Conservation (phyloP, 805 yeast species). For the Zygotorulaspora sp. region DNA sequence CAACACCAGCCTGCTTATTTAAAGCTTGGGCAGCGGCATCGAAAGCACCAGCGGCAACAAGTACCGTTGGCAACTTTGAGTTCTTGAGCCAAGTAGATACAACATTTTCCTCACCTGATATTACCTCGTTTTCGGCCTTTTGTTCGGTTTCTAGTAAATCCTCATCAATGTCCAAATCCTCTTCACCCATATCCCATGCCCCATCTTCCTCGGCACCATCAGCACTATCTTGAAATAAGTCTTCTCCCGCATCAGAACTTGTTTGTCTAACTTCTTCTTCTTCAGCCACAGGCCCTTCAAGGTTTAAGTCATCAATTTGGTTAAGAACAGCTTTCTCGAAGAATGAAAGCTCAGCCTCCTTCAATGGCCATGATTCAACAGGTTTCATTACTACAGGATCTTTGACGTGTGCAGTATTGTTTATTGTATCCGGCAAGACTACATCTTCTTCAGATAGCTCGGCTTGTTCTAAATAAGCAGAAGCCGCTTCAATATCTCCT, state of each 20-base stretch:
- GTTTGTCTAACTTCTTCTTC: constrained; percentile 24
- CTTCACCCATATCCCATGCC: constrained; percentile 82
- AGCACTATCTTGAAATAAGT: constrained; percentile 41
- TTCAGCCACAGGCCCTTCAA: constrained; percentile 39
- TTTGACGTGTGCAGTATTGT: constrained; percentile 42
- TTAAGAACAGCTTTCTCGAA: constrained; percentile 83
- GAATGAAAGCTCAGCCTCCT: constrained; percentile 65
- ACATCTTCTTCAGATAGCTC: constrained; percentile 63
- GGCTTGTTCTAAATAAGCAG: constrained; percentile 62
- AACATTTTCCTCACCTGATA: constrained; percentile 48
- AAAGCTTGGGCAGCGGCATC: constrained; percentile 93
- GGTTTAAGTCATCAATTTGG: constrained; percentile 58
- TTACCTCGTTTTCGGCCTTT: constrained; percentile 28
- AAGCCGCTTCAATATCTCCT: constrained; percentile 74
- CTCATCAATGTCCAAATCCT: constrained; percentile 63
- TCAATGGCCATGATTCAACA: constrained; percentile 73
- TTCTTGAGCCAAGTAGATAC: constrained; percentile 78
- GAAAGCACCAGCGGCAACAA: constrained; percentile 93
- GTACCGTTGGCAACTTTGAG: constrained; percentile 85
- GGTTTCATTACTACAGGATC: constrained; percentile 46
- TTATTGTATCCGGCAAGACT: constrained; percentile 50
- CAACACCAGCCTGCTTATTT: constrained; percentile 83
- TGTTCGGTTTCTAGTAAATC: constrained; percentile 50
- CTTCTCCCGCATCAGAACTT: constrained; percentile 37
- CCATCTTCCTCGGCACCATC: constrained; percentile 56